Evolutionary conservation across 1,284 basidiomycete species (phyloP).

Genomic region (Pisolithus thermaeus): DNA sequence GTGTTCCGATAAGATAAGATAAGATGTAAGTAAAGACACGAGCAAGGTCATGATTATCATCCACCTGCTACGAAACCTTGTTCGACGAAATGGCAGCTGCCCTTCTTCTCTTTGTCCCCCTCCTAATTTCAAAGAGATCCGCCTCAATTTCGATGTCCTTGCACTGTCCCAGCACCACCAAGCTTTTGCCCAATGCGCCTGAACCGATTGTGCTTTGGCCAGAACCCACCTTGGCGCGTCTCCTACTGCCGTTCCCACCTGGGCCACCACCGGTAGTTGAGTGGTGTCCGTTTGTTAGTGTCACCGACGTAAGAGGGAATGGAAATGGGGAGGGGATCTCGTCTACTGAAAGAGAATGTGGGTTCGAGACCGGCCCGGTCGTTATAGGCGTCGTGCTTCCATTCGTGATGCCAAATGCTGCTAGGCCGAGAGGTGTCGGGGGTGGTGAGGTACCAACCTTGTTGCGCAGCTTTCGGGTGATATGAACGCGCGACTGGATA

Average conservation of each 20-base stretch:
- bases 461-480: conserved; percentile 75
- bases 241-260: conserved; percentile 40
- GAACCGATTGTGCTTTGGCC: conserved; percentile 44
- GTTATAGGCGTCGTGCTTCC: conserved; percentile 43
- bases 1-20: conserved; percentile 24
- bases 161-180: conserved; percentile 42
- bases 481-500: conserved; percentile 68
- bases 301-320: conserved; percentile 55
- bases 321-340: conserved; percentile 80
- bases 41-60: not conserved
- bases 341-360: conserved; percentile 73
- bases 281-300: conserved; percentile 25
- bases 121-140: conserved; percentile 69
- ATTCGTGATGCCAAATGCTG: conserved; percentile 32
- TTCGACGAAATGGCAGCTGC: conserved; percentile 37
- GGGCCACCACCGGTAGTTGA: conserved; percentile 29
- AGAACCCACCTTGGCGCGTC: conserved; percentile 52
- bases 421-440: conserved; percentile 40
- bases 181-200: conserved; percentile 64
- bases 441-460: conserved; percentile 67
- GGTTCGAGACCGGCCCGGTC: conserved; percentile 64
- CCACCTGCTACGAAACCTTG: conserved; percentile 21
- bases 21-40: conserved; percentile 7
- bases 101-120: conserved; percentile 64
- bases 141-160: conserved; percentile 67